Evolutionary conservation across 2,329 filamentous ascomycete genomes (phyloP).

Genomic region (Escovopsis sp.): DNA sequence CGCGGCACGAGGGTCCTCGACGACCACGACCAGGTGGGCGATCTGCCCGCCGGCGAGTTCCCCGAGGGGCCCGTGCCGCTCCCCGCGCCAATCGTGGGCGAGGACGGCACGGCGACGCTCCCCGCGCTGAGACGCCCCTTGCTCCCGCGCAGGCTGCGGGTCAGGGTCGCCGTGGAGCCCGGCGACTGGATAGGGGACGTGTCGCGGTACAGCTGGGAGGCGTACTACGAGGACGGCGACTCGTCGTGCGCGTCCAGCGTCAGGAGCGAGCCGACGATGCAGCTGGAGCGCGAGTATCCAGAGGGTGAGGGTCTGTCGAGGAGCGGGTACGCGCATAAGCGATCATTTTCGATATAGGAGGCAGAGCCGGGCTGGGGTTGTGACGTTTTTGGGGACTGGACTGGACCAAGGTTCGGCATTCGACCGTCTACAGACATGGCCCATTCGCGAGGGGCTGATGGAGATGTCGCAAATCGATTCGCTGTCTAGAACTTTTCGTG

Average conservation of each 20-base stretch:
- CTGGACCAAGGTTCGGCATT: no score
- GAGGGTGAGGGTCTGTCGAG: neutral
- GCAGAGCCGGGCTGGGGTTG: no score
- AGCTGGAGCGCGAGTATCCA: neutral
- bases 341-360: neutral
- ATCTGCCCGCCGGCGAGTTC: neutral
- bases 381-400: no score
- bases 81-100: conserved; percentile 10
- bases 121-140: neutral
- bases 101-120: neutral
- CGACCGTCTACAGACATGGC: no score
- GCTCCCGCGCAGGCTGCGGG: neutral
- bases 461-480: no score
- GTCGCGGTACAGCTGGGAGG: no score
- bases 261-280: no score
- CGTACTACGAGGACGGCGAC: no score
- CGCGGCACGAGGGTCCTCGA: conserved; percentile 11
- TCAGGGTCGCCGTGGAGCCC: neutral
- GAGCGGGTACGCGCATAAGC: neutral
- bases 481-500: neutral
- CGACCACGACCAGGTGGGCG: conserved; percentile 8
- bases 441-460: no score
- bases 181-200: no score
- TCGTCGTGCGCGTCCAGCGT: no score
- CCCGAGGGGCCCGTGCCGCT: conserved; percentile 14